These are phyloP conservation scores for Colletotrichum camelliae DNA, from an alignment of 2,329 filamentous ascomycete genomes.

Conservation along the genomic window DNA sequence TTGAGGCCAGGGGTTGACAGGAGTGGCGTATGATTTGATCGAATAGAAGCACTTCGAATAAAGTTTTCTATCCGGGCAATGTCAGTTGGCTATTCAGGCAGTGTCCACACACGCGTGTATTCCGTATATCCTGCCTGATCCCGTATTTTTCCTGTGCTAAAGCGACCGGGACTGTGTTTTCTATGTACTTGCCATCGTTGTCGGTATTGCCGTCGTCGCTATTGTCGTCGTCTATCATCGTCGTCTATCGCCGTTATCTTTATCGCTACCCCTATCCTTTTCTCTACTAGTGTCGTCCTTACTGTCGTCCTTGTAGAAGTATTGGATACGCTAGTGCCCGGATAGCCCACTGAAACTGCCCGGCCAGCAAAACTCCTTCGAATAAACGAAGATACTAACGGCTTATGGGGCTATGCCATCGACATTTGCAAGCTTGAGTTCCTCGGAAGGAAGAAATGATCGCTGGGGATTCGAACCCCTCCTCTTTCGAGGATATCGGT, in stretches of 20 bases:
- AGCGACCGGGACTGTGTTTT: neutral
- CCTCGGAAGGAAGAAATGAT: neutral
- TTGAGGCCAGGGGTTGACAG: neutral
- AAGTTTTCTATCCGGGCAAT: fast-evolving
- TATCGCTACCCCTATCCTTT: neutral
- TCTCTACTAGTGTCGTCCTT: neutral
- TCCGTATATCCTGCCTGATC: fast-evolving
- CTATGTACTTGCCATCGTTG: neutral
- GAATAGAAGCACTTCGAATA: neutral
- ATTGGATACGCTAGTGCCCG: neutral
- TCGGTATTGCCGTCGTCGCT: too few species aligned
- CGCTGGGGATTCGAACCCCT: neutral
- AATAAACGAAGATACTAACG: neutral
- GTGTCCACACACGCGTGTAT: neutral
- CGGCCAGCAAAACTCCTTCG: neutral
- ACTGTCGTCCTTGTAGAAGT: neutral
- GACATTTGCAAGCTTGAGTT: neutral
- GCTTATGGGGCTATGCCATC: neutral
- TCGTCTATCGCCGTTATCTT: neutral
- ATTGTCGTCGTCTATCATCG: neutral
- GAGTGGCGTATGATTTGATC: neutral
- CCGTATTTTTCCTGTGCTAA: neutral
- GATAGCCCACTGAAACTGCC: neutral
- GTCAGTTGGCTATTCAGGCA: neutral
- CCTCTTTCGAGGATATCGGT: neutral